These are phyloP conservation scores for Houttuynia cordata DNA, from an alignment of 164 flowering plant genomes.

Conservation along the genomic window DNA sequence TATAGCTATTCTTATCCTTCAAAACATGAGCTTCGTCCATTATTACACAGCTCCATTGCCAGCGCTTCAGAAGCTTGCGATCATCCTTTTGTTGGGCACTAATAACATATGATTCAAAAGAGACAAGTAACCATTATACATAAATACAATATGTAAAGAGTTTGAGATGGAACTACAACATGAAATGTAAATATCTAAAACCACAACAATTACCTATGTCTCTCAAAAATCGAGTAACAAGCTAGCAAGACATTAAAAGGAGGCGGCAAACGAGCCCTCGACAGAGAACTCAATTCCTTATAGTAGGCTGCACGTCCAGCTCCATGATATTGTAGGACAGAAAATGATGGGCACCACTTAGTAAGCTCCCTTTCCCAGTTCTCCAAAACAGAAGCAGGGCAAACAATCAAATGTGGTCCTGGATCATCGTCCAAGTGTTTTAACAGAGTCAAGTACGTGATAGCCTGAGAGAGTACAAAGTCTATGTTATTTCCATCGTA, in stretches of 20 bases:
- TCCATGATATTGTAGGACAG: constrained; percentile 80
- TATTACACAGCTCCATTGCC: constrained; percentile 90
- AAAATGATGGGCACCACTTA: constrained; percentile 90
- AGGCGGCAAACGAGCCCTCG: constrained; percentile 68
- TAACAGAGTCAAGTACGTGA: constrained; percentile 70
- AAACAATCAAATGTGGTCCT: constrained; percentile 93
- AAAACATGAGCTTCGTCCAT: constrained; percentile 99
- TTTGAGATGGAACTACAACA: background rate
- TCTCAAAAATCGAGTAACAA: constrained; percentile 89
- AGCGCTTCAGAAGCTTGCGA: constrained; percentile 74
- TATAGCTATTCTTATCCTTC: constrained; percentile 85
- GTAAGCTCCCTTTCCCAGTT: constrained; percentile 97
- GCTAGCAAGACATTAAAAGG: constrained; percentile 91
- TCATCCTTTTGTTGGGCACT: constrained; percentile 96
- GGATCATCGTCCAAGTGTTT: constrained; percentile 71
- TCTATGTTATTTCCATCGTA: background rate
- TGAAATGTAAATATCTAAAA: background rate
- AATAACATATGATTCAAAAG: constrained; percentile 6
- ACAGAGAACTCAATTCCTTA: constrained; percentile 50
- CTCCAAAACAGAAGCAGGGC: constrained; percentile 94
- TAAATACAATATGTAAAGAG: background rate
- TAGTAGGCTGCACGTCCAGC: constrained; percentile 58
- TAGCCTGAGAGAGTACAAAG: constrained; percentile 48
- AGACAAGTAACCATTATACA: background rate
- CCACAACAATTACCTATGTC: constrained; percentile 55